Evolutionary conservation across 139 green algal genomes (phyloP), one percentile per base, ranked within the genome.

Genomic region (Chlamydomonas sp.): DNA sequence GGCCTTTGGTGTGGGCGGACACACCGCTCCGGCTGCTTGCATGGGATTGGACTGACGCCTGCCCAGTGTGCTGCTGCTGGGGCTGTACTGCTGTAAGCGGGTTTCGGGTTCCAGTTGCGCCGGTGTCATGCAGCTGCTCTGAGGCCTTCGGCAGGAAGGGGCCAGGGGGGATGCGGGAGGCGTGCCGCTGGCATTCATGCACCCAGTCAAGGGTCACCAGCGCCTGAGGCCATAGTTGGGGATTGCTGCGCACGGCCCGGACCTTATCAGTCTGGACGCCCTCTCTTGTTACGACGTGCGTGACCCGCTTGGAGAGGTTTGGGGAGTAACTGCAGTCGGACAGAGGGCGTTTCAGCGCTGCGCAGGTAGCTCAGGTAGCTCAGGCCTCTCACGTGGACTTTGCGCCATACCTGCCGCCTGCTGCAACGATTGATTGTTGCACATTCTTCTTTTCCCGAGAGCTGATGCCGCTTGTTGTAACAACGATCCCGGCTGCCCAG

Each of bases 231-330:
- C 72, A 87, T 2, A 75, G 63, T 14, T 80, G n/a, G 1, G 83
- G 83, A 31, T 80, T 74, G 31, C 9, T 59, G 15, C 49, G 62
- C 12, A 80, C 59, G 14, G 83, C 83, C 15, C 74, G 62, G 59
- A 87, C 31, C 62, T 87, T 87, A 2, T 87, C 68, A 57, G 62
- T 81, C 4, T 20, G 15, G 5, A 12, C 5, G 10, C 73, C 83
- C 5, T 5, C 18, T 1, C 4, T 5, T 20, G 83, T 81, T 0
- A 87, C 16, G 1, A 87, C 49, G 49, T 87, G 83, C 16, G 83
- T 87, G 73, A 61, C 74, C 0, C 83, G 83, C 16, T 68, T 78
- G n/a, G 83, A 87, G 4, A 87, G 83, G 73, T 87, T 87, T 0
- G 83, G 83, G 3, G 73, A 81, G 73, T 81, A 87, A 63, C 83